Evolutionary conservation across 2,329 filamentous ascomycete species (phyloP).

Genomic region (Bipolaris zeicola): DNA sequence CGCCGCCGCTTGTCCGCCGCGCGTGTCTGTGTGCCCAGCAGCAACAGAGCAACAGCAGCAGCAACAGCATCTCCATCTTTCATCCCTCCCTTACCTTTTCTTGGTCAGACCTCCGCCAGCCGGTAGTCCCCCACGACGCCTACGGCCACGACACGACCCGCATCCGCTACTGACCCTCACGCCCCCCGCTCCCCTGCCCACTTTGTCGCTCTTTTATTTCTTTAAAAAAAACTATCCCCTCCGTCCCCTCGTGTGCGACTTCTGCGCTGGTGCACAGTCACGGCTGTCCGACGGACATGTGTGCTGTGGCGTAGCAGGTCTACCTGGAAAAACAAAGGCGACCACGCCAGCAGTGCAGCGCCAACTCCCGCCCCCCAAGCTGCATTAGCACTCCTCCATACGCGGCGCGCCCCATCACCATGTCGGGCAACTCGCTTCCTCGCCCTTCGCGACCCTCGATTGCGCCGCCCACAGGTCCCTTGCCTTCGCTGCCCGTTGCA

Average conservation of each 20-base stretch:
- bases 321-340: constrained; percentile 19
- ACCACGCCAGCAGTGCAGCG: constrained; percentile 18
- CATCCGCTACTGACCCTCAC: background rate
- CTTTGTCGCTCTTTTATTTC: background rate
- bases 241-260: background rate
- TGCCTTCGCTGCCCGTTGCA: constrained; percentile 74
- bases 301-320: constrained; percentile 24
- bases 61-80: too few relatives aligned
- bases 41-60: too few relatives aligned
- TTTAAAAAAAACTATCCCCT: background rate
- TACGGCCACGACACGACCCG: background rate
- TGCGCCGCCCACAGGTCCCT: constrained; percentile 71
- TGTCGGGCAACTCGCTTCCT: constrained; percentile 66
- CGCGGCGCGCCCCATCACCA: constrained; percentile 22
- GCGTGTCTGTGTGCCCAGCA: too few relatives aligned
- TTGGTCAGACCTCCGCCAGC: background rate
- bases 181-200: background rate
- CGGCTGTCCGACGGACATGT: constrained; percentile 34
- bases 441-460: constrained; percentile 65
- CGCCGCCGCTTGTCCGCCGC: constrained; percentile 4
- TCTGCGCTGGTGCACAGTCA: constrained; percentile 2
- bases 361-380: constrained; percentile 7
- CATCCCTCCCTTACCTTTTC: background rate
- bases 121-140: background rate
- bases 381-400: constrained; percentile 10